Evolutionary conservation across 2,329 filamentous ascomycete species (phyloP), one percentile per base, ranked within the genome.

Genomic region (Penicillium aurantiogriseum): DNA sequence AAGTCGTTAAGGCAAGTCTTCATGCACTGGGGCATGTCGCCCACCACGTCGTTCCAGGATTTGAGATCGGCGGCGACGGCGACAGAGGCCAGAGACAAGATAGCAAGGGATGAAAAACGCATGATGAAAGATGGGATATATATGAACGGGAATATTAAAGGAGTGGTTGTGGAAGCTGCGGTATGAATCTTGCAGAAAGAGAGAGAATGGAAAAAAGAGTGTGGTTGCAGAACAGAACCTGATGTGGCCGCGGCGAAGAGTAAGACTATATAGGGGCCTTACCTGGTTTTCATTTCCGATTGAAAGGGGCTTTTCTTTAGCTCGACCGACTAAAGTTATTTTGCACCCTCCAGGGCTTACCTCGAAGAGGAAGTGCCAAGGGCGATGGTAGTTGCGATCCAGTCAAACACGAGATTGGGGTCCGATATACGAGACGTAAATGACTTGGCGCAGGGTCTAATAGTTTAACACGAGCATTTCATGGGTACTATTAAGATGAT

Each of bases 91-190:
- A 61, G 56, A 38, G 39, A 35, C 17, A 61, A 17, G 39, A 61
- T 17, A n/a, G 56, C 39, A 36, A 58, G 4, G n/a, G 56, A 40
- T 21, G 44, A 46, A 36, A 61, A 49, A 36, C 56, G 58, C 58
- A 61, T 61, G 38, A n/a, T 52, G 43, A 2, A 29, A n/a, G 21
- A n/a, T 27, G 17, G 21, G 13, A 7, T 40, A n/a, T 21, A 31
- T 42, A 49, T 29, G 15, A 23, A 45, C 13, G 2, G n/a, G 9
- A 10, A 5, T 56, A 31, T 83, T 74, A 45, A 35, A 23, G 19
- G 6, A 10, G 38, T 40, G 9, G 17, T 8, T 33, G 19, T 51
- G 29, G 39, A 23, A 23, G 39, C 11, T 44, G 31, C 19, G 19
- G 7, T 23, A 40, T 23, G 13, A 15, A 15, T 23, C 3, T 8